These are phyloP conservation scores for Candida sakaeoensis DNA, from an alignment of 805 yeast genomes.

Conservation along the genomic window DNA sequence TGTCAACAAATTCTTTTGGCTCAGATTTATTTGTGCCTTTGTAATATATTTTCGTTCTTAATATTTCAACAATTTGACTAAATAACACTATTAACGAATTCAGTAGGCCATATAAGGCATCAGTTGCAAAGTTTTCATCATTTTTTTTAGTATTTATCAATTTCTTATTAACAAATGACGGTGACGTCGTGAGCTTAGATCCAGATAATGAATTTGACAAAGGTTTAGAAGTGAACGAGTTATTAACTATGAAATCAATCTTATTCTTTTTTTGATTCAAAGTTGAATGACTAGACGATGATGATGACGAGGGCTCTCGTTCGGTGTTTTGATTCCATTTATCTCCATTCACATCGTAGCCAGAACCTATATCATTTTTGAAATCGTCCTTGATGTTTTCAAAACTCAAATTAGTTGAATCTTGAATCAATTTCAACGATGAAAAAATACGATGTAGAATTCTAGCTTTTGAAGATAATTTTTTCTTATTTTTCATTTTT, in stretches of 20 bases:
- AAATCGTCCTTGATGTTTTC: conserved; percentile 34
- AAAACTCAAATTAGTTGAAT: conserved; percentile 54
- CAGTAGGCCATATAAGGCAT: conserved; percentile 80
- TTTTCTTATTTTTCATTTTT: conserved; percentile 61
- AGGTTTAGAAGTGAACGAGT: conserved; percentile 6
- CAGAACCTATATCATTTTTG: conserved; percentile 21
- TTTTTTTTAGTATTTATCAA: conserved; percentile 45
- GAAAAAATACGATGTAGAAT: conserved; percentile 76
- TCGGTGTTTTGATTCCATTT: conserved; percentile 16
- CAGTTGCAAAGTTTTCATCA: conserved; percentile 64
- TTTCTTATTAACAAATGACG: conserved; percentile 39
- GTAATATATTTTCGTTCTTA: conserved; percentile 58
- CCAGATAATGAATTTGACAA: neutral
- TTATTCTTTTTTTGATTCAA: conserved; percentile 14
- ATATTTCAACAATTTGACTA: conserved; percentile 64
- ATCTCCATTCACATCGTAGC: conserved; percentile 35
- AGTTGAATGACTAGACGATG: too few species aligned
- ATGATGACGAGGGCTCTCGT: too few species aligned
- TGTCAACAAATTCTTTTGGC: conserved; percentile 21
- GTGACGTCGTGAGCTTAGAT: conserved; percentile 23
- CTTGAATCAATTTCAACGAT: conserved; percentile 71
- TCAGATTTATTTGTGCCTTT: conserved; percentile 26
- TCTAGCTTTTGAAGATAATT: conserved; percentile 70
- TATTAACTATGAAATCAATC: conserved; percentile 24
- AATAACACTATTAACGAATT: conserved; percentile 72